These are phyloP conservation scores for Penicillium paneum DNA, from an alignment of 2,329 filamentous ascomycete species.

Conservation along the genomic window DNA sequence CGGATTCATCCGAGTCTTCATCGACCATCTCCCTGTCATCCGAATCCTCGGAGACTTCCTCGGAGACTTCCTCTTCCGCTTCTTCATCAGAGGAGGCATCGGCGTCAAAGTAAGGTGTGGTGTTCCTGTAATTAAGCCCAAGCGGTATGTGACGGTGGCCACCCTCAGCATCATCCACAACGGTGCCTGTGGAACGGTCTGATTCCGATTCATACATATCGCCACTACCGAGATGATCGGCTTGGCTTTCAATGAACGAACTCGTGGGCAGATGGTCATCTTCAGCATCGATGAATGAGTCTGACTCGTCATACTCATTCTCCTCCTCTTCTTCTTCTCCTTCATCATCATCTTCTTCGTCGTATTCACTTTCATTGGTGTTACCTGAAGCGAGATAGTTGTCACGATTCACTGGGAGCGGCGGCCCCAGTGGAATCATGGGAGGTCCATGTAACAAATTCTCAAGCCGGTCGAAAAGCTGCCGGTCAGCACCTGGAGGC, in stretches of 20 bases:
- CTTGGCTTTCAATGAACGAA: neutral
- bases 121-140: slow-evolving; percentile 8
- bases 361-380: slow-evolving; percentile 17
- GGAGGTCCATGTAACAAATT: neutral
- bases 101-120: slow-evolving; percentile 2
- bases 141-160: slow-evolving; percentile 1
- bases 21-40: slow-evolving; percentile 19
- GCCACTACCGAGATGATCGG: slow-evolving; percentile 3
- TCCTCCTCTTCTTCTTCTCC: slow-evolving; percentile 23
- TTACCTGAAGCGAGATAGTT: neutral
- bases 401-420: neutral
- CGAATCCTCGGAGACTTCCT: neutral
- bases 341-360: slow-evolving; percentile 20
- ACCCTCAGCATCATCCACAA: slow-evolving; percentile 25
- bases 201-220: slow-evolving; percentile 26
- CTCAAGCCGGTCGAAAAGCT: slow-evolving; percentile 10
- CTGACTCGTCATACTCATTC: slow-evolving; percentile 32
- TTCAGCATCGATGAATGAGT: slow-evolving; percentile 37
- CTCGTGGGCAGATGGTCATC: slow-evolving; percentile 11
- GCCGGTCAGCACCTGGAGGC: neutral
- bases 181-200: slow-evolving; percentile 35
- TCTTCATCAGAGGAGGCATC: slow-evolving; percentile 11
- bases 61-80: neutral
- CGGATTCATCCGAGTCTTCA: slow-evolving; percentile 5
- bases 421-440: neutral